Evolutionary conservation across 2,329 filamentous ascomycete species (phyloP), one percentile per base, ranked within the genome.

Genomic region (Trichoderma endophyticum): DNA sequence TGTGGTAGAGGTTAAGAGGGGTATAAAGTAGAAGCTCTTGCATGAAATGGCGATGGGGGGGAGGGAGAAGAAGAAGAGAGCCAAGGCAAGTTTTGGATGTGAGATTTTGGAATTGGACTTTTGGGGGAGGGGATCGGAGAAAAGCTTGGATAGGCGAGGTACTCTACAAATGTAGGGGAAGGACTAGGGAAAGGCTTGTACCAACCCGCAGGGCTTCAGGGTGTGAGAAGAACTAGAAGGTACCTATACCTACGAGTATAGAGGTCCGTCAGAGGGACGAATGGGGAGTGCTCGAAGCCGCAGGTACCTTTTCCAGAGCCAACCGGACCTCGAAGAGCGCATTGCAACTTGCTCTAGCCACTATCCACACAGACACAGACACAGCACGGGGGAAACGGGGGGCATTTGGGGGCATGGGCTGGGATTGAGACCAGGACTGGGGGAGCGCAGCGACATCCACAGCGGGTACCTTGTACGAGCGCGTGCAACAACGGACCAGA

Each of bases 81-180:
- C 32, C 26, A 66, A 60, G 39, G 57, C 28, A 34, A 60, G 65
- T 51, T 61, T 65, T 65, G 57, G 66, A 65, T 63, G 66, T 65
- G 66, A 70, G 66, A 72, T 70, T 72, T 70, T 30, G 64, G 51
- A 71, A 64, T 59, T 65, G 48, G 71, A 36, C 48, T 70, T 61
- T 72, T 54, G 71, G 71, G 69, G 51, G 70, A 65, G 70, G 64
- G 57, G 70, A 68, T 72, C 64, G 64, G 67, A 61, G 64, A 57
- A 69, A 68, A 59, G 59, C 57, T 26, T 43, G 59, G 71, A 72
- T 68, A 68, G 70, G 57, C 70, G 51, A 71, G 63, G 70, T 57
- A 68, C 64, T 51, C 63, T 43, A 34, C 28, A 36, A 67, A 59
- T 63, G 71, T 57, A 62, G 66, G 65, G 60, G 71, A 60, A 43